phyloP scores from a whole-genome alignment of 1,284 basidiomycete species.

The Exobasidium rhododendri region DNA sequence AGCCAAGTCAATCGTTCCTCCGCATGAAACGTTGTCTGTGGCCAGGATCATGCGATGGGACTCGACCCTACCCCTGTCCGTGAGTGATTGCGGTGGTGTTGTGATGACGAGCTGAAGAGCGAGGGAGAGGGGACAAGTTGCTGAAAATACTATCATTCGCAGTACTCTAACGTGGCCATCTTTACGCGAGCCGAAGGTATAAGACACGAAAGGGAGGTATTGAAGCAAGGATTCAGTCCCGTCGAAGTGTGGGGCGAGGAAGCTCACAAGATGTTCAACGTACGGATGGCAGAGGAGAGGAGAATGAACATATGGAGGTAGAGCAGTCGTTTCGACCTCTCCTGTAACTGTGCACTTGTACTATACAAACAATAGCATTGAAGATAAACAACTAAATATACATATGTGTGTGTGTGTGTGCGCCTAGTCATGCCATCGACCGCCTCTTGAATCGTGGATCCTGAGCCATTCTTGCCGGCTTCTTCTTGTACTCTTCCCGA shows the following conservation, averaged over 20 bases:
- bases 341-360: too few species aligned
- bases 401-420: background rate
- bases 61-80: slow-evolving; percentile 37
- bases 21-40: slow-evolving; percentile 32
- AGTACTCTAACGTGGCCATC: slow-evolving; percentile 46
- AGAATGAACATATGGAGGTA: slow-evolving; percentile 7
- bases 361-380: slow-evolving; percentile 5
- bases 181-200: slow-evolving; percentile 42
- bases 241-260: slow-evolving; percentile 47
- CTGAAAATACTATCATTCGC: too few species aligned
- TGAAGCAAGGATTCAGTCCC: slow-evolving; percentile 35
- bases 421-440: too few species aligned
- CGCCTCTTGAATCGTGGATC: slow-evolving; percentile 10
- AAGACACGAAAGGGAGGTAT: slow-evolving; percentile 40
- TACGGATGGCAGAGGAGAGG: slow-evolving; percentile 38
- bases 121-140: too few species aligned
- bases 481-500: slow-evolving; percentile 64
- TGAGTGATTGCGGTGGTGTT: too few species aligned
- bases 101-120: too few species aligned
- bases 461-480: slow-evolving; percentile 59
- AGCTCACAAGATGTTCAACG: slow-evolving; percentile 34
- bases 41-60: slow-evolving; percentile 47
- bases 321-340: background rate
- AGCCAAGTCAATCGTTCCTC: slow-evolving; percentile 44
- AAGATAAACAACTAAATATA: background rate